Conservation (phyloP, 2,329 filamentous ascomycete genomes). For the Ophiostoma tasmaniense region DNA sequence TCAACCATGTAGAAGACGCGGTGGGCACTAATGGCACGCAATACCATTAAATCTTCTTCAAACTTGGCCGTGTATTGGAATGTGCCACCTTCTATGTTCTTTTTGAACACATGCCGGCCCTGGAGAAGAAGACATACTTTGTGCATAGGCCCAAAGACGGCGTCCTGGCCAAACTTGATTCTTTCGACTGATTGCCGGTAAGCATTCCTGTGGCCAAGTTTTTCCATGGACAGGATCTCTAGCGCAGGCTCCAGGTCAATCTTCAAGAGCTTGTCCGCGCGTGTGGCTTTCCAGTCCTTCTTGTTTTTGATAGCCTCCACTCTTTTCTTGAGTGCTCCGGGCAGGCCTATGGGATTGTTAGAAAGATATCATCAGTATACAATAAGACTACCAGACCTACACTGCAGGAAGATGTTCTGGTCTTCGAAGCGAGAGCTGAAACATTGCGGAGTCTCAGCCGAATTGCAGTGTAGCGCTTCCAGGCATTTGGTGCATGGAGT, state of each 20-base stretch:
- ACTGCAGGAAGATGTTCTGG: constrained; percentile 13
- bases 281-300: not conserved
- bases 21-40: constrained; percentile 1
- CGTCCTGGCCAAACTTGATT: not conserved
- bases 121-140: constrained; percentile 12
- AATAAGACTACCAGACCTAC: not conserved
- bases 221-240: not conserved
- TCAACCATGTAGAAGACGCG: constrained; percentile 7
- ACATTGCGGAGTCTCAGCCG: not conserved
- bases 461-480: not conserved
- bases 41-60: constrained; percentile 2
- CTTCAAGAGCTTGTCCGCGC: not conserved
- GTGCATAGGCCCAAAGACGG: constrained; percentile 9
- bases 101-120: not conserved
- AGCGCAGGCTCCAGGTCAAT: not conserved
- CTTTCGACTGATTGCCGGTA: not conserved
- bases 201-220: not conserved
- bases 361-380: not conserved
- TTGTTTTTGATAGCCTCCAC: not conserved
- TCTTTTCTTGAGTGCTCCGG: not conserved
- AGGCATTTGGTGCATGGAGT: not conserved
- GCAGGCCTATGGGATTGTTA: not conserved
- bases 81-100: not conserved
- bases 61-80: not conserved
- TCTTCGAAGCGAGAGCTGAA: not conserved